Evolutionary conservation across 2,329 filamentous ascomycete species (phyloP).

Genomic region (Aspergillus terreus): DNA sequence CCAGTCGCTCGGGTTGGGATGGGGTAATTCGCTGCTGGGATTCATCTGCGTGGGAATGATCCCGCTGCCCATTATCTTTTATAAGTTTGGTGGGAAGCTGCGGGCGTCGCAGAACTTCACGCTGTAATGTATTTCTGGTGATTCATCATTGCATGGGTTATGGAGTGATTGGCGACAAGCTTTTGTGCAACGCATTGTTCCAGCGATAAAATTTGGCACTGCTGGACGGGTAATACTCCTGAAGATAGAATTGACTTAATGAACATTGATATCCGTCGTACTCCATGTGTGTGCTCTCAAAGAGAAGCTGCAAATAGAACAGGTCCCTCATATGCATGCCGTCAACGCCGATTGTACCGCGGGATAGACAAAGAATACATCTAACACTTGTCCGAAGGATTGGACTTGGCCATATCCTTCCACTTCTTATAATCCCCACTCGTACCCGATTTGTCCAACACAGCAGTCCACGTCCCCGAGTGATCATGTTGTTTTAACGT

Average conservation of each 20-base stretch:
- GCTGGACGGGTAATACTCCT: too few species aligned
- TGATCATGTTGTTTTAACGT: conserved; percentile 1
- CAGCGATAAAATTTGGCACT: neutral
- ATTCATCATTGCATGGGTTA: neutral
- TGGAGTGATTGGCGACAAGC: too few species aligned
- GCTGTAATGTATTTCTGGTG: neutral
- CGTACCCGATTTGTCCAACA: neutral
- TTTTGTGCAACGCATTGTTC: too few species aligned
- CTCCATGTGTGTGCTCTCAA: too few species aligned
- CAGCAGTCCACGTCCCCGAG: conserved; percentile 6
- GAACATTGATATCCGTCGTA: too few species aligned
- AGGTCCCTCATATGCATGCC: too few species aligned
- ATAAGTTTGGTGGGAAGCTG: neutral
- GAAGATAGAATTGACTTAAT: too few species aligned
- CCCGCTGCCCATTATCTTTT: neutral
- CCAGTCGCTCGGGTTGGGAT: conserved; percentile 61
- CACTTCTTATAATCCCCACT: conserved; percentile 1
- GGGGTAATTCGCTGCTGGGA: conserved; percentile 71
- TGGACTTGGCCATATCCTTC: neutral
- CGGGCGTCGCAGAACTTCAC: neutral
- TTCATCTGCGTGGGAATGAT: neutral
- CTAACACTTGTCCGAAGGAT: neutral
- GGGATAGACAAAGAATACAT: too few species aligned
- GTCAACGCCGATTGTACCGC: too few species aligned
- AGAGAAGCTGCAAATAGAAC: too few species aligned